Evolutionary conservation across 2,329 filamentous ascomycete genomes (phyloP).

Genomic region (Atkinsonella hypoxylon): DNA sequence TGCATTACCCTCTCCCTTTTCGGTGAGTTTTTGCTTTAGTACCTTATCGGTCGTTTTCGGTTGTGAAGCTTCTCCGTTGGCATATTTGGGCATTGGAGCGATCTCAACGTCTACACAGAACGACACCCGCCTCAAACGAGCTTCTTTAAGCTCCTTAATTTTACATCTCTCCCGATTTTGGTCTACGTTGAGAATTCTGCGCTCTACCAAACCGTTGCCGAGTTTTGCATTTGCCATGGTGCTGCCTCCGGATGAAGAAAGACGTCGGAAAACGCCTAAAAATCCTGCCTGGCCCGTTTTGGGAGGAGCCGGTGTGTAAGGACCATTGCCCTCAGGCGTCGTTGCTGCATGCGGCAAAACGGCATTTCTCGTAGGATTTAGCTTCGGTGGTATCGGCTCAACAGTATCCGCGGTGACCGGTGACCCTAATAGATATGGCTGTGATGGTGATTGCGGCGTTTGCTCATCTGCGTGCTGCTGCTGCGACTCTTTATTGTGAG

Average conservation of each 20-base stretch:
- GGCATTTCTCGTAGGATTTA: constrained; percentile 41
- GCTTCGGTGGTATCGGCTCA: constrained; percentile 36
- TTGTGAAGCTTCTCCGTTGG: constrained; percentile 40
- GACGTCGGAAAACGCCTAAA: constrained; percentile 66
- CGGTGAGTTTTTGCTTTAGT: constrained; percentile 50
- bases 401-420: constrained; percentile 10
- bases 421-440: constrained; percentile 13
- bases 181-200: constrained; percentile 77
- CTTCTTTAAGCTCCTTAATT: constrained; percentile 65
- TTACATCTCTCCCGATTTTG: constrained; percentile 65
- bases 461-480: constrained; percentile 5
- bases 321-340: constrained; percentile 46
- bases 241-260: constrained; percentile 55
- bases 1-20: constrained; percentile 63
- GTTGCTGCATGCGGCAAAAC: constrained; percentile 43
- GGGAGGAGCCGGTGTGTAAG: constrained; percentile 65
- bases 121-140: constrained; percentile 75
- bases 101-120: constrained; percentile 98
- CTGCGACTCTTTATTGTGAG: constrained; percentile 9
- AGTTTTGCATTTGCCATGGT: constrained; percentile 16
- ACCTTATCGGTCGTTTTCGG: constrained; percentile 32
- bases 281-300: constrained; percentile 59
- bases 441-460: constrained; percentile 5
- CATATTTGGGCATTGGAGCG: constrained; percentile 71
- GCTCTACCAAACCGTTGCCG: constrained; percentile 60